phyloP scores from a whole-genome alignment of 2,329 filamentous ascomycete species.

The Colletotrichum theobromicola region DNA sequence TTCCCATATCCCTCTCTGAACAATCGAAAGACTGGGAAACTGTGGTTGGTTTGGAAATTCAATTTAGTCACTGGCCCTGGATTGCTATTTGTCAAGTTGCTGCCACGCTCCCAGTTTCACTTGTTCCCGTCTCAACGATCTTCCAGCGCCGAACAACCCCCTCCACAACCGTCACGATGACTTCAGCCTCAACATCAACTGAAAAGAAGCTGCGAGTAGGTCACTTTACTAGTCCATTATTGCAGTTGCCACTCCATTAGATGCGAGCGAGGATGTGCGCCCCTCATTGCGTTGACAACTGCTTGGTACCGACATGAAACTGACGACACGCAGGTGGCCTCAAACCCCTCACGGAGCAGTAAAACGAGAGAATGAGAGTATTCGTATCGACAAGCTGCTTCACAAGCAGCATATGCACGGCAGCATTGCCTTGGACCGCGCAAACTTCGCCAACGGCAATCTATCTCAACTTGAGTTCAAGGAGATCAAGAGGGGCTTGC shows the following conservation, averaged over 20 bases:
- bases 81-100: background rate
- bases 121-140: too few relatives aligned
- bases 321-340: conserved; percentile 65
- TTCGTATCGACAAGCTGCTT: conserved; percentile 79
- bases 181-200: conserved; percentile 31
- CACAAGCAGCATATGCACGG: conserved; percentile 83
- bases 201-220: conserved; percentile 49
- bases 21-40: background rate
- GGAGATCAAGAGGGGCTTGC: conserved; percentile 75
- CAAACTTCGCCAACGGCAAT: conserved; percentile 78
- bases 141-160: background rate
- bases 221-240: conserved; percentile 36
- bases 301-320: background rate
- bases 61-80: background rate
- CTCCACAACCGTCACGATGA: conserved; percentile 25
- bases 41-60: background rate
- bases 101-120: background rate
- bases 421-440: conserved; percentile 80
- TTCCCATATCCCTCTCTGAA: background rate
- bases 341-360: conserved; percentile 85
- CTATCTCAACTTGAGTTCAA: conserved; percentile 75
- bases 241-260: background rate
- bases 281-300: background rate
- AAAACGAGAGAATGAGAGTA: conserved; percentile 85
- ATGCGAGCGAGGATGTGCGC: background rate